Evolutionary conservation across 352 stramenopile genomes (phyloP).

Genomic region (Phytophthora sojae): DNA sequence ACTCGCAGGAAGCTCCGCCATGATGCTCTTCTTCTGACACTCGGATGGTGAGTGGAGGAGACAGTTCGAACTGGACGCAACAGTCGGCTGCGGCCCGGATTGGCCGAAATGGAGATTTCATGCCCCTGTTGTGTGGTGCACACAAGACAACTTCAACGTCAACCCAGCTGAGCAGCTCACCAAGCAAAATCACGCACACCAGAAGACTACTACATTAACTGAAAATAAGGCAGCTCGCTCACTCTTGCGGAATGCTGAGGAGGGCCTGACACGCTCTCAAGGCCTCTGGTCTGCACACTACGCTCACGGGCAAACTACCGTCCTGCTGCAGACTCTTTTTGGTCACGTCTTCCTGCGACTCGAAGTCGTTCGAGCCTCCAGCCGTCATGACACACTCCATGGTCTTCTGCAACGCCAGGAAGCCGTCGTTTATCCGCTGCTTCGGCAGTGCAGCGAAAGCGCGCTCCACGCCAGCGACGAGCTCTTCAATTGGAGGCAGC

Average conservation of each 20-base stretch:
- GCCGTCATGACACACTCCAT: slow-evolving; percentile 51
- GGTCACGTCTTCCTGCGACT: slow-evolving; percentile 31
- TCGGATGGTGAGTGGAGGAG: slow-evolving; percentile 26
- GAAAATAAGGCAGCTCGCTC: not conserved
- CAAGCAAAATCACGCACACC: no score
- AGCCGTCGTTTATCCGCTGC: slow-evolving; percentile 34
- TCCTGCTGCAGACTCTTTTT: slow-evolving; percentile 46
- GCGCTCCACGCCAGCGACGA: slow-evolving; percentile 35
- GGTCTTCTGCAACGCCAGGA: slow-evolving; percentile 45
- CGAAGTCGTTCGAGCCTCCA: slow-evolving; percentile 45
- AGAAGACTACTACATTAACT: not conserved
- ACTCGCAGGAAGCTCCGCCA: slow-evolving; percentile 17
- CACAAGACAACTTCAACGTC: slow-evolving; percentile 35
- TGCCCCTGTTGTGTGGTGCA: slow-evolving; percentile 27
- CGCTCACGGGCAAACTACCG: slow-evolving; percentile 47
- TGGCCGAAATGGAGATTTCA: slow-evolving; percentile 23
- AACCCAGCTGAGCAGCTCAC: not conserved
- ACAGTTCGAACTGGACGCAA: slow-evolving; percentile 38
- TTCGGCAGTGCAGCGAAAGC: slow-evolving; percentile 32
- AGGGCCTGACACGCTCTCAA: slow-evolving; percentile 32
- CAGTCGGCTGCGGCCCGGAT: not conserved
- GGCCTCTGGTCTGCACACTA: slow-evolving; percentile 42
- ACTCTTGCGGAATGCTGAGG: slow-evolving; percentile 19
- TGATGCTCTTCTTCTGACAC: slow-evolving; percentile 15
- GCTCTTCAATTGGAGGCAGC: slow-evolving; percentile 30